Conservation (phyloP, 805 yeast species). For the Myxozyma mucilagina region DNA sequence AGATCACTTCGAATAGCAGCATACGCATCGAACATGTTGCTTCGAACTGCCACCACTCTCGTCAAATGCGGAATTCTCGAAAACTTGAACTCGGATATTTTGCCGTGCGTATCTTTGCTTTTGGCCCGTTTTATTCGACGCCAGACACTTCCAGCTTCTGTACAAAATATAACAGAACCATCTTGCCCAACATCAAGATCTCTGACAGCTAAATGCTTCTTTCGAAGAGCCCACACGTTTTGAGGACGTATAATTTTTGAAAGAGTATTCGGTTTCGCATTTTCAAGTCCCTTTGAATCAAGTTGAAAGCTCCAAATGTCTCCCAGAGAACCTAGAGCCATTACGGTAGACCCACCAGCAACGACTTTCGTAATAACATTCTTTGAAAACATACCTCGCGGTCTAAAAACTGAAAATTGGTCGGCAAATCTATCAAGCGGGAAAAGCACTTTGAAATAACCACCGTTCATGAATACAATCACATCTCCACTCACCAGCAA, state of each 20-base stretch:
- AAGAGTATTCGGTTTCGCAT: constrained; percentile 12
- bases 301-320: constrained; percentile 29
- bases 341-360: constrained; percentile 29
- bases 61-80: constrained; percentile 55
- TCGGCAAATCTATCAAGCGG: constrained; percentile 39
- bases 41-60: constrained; percentile 59
- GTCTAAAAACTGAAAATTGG: constrained; percentile 33
- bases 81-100: constrained; percentile 47
- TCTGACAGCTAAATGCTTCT: constrained; percentile 54
- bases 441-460: constrained; percentile 51
- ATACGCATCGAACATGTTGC: constrained; percentile 68
- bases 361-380: constrained; percentile 24
- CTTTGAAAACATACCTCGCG: constrained; percentile 20
- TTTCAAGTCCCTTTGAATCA: constrained; percentile 9
- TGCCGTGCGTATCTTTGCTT: constrained; percentile 24
- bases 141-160: constrained; percentile 68
- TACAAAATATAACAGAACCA: constrained; percentile 68
- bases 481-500: constrained; percentile 59
- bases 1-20: constrained; percentile 66
- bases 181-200: constrained; percentile 70
- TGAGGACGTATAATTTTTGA: constrained; percentile 28
- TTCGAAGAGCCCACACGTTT: constrained; percentile 39
- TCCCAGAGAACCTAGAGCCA: constrained; percentile 34
- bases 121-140: constrained; percentile 21
- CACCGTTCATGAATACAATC: constrained; percentile 59